Conservation (phyloP, 2,329 filamentous ascomycete species). For the Pseudogymnoascus pannorum region DNA sequence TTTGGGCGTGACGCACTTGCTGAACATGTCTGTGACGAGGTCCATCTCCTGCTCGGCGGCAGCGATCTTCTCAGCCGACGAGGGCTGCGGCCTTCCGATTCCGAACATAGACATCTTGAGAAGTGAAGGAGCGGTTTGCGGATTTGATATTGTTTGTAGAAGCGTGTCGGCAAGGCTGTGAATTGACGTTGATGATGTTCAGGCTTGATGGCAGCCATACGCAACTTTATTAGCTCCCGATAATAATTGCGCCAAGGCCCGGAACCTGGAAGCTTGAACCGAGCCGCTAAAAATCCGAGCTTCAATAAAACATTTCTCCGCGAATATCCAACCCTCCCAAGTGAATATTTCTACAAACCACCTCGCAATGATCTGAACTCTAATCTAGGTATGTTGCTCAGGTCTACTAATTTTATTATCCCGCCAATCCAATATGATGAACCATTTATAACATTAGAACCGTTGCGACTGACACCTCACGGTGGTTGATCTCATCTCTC, state of each 20-base stretch:
- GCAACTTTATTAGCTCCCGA: slow-evolving; percentile 8
- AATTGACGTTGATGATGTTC: slow-evolving; percentile 10
- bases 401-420: background rate
- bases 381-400: background rate
- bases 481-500: slow-evolving; percentile 48
- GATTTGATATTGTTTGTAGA: background rate
- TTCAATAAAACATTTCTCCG: slow-evolving; percentile 10
- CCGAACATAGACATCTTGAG: slow-evolving; percentile 65
- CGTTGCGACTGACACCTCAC: slow-evolving; percentile 50
- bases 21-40: slow-evolving; percentile 97
- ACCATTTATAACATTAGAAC: slow-evolving; percentile 45
- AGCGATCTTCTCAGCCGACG: slow-evolving; percentile 94
- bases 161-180: background rate
- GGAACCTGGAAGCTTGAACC: slow-evolving; percentile 12
- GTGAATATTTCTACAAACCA: slow-evolving; percentile 15
- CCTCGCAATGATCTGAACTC: background rate
- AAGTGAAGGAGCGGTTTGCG: background rate
- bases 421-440: slow-evolving; percentile 38
- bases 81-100: slow-evolving; percentile 70
- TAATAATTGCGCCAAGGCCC: slow-evolving; percentile 8
- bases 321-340: background rate
- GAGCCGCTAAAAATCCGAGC: slow-evolving; percentile 19
- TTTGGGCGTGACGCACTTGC: slow-evolving; percentile 57
- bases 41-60: slow-evolving; percentile 96
- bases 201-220: slow-evolving; percentile 6